Evolutionary conservation across 768 basidiomycete genomes (phyloP).

Genomic region (Galerina sulciceps): DNA sequence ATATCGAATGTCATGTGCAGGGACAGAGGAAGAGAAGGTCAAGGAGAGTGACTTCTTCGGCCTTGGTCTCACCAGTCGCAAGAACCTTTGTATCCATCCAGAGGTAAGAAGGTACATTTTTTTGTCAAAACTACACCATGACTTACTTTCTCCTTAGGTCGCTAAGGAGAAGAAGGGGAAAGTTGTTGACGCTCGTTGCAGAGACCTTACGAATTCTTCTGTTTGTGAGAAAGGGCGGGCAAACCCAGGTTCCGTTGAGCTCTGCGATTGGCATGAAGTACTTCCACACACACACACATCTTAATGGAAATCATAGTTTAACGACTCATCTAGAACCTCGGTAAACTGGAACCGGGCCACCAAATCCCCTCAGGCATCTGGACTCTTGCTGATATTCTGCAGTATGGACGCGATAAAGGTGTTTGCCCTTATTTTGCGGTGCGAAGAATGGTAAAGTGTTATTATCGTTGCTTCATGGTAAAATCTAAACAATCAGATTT

Average conservation of each 20-base stretch:
- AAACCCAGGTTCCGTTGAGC: slow-evolving; percentile 87
- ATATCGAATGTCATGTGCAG: slow-evolving; percentile 77
- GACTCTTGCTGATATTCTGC: slow-evolving; percentile 91
- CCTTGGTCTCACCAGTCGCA: slow-evolving; percentile 91
- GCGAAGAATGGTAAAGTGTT: slow-evolving; percentile 79
- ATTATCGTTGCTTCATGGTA: neutral
- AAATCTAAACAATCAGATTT: slow-evolving; percentile 10
- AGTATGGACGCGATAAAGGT: slow-evolving; percentile 83
- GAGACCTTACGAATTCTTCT: slow-evolving; percentile 89
- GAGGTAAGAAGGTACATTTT: slow-evolving; percentile 56
- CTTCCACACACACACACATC: slow-evolving; percentile 19
- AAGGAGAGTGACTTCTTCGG: slow-evolving; percentile 88
- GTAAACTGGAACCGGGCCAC: slow-evolving; percentile 78
- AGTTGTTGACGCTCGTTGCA: slow-evolving; percentile 94
- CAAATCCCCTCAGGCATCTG: slow-evolving; percentile 87
- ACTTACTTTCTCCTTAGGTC: slow-evolving; percentile 55
- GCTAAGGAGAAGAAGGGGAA: slow-evolving; percentile 98
- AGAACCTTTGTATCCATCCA: slow-evolving; percentile 96
- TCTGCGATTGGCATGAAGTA: slow-evolving; percentile 98
- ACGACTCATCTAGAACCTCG: slow-evolving; percentile 65
- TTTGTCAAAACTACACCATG: neutral
- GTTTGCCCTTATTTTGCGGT: slow-evolving; percentile 97
- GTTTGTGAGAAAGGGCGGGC: slow-evolving; percentile 82
- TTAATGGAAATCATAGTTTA: slow-evolving; percentile 1
- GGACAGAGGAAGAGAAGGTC: slow-evolving; percentile 71